Conservation (phyloP, 2,329 filamentous ascomycete species). For the Endothia cerciana region DNA sequence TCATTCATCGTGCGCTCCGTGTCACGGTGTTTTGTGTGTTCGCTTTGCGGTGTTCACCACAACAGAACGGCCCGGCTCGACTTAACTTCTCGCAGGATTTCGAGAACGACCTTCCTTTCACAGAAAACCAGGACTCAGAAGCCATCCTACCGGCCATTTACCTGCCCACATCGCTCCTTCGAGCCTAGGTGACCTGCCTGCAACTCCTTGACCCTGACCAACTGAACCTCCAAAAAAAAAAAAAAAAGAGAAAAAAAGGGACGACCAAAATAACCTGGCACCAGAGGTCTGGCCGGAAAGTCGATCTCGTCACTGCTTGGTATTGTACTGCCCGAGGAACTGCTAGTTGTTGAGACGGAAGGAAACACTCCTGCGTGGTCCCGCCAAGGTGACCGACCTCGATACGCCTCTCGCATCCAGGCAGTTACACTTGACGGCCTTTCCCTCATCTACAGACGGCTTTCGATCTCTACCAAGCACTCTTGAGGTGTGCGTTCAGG, state of each 20-base stretch:
- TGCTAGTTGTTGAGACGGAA: neutral
- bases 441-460: neutral
- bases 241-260: no score
- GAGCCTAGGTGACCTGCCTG: neutral
- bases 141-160: no score
- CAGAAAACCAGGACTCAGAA: neutral
- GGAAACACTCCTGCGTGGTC: neutral
- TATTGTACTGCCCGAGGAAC: neutral
- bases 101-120: constrained; percentile 17
- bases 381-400: neutral
- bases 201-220: neutral
- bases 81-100: constrained; percentile 11
- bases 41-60: neutral
- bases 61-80: neutral
- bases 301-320: neutral
- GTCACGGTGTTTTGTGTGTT: neutral
- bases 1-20: constrained; percentile 2
- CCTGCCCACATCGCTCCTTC: constrained; percentile 3
- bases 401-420: neutral
- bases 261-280: neutral
- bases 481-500: constrained; percentile 3
- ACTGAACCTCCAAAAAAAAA: neutral
- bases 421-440: neutral
- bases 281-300: neutral
- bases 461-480: neutral